Percentiles rank a stretch among this genome's conserved stretches.
phyloP scores from a whole-genome alignment of 2,329 filamentous ascomycete genomes.

The Xylaria sp. region DNA sequence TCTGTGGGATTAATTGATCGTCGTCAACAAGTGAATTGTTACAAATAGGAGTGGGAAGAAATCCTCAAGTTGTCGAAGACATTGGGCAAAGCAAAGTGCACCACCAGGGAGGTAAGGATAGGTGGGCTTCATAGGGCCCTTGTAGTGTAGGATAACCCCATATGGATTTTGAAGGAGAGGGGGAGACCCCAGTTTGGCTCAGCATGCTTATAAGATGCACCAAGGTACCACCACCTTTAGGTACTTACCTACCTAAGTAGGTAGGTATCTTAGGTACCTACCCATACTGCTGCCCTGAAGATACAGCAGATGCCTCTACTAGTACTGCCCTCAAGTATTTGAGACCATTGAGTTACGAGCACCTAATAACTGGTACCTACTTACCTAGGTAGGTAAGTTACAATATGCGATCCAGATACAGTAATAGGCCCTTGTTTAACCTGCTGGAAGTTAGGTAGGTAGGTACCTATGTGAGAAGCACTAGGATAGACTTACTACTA shows the following conservation, averaged over 20 bases:
- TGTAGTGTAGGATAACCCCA: conserved; percentile 15
- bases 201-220: too few relatives aligned
- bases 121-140: conserved; percentile 19
- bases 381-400: neutral
- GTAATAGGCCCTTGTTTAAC: neutral
- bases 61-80: conserved; percentile 26
- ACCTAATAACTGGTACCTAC: too few relatives aligned
- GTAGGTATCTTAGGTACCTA: neutral
- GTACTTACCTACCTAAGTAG: neutral
- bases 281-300: conserved; percentile 16
- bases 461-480: too few relatives aligned
- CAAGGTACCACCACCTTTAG: neutral
- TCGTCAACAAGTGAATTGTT: conserved; percentile 24
- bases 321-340: neutral
- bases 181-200: conserved; percentile 16
- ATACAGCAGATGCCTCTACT: neutral
- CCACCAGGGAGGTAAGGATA: conserved; percentile 19
- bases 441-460: neutral
- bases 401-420: neutral
- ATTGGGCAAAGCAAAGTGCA: conserved; percentile 16
- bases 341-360: neutral
- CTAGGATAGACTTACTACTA: too few relatives aligned
- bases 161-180: conserved; percentile 25
- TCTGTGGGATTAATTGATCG: conserved; percentile 16
- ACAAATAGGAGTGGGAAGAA: conserved; percentile 16